Evolutionary conservation across 78 protist genomes (phyloP), one percentile per base, ranked within the genome.

Genomic region (Dictyostelium citrinum): DNA sequence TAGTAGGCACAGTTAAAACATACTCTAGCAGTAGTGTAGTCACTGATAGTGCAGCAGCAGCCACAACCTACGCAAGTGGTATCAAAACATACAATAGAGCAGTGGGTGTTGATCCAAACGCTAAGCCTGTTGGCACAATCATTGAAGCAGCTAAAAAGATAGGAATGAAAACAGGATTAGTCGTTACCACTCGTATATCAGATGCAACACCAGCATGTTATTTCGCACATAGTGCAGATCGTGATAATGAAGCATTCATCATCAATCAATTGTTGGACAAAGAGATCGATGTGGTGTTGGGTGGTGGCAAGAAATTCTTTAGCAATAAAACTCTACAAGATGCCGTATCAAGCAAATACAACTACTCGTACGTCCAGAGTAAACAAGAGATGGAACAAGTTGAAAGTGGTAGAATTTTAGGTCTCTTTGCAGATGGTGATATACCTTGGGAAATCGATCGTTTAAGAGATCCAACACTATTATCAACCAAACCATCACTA

Each of bases 11-110:
- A 0, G 76, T 81, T 9, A 17, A 39, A 17, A 91, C 95, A 14
- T 82, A 55, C 24, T 88, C 93, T 1, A 17, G 27, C 2, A 29
- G 14, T 12, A 31, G 79, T 3, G 7, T 4, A 2, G 91, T 96
- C 0, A 96, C 98, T 1, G 98, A 96, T 41, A 82, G 95, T 51
- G 98, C 98, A 0, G 98, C 98, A 2, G 97, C 95, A 2, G 97
- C 96, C 6, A 96, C 97, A 0, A 96, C 97, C 43, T 96, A 83
- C 35, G 94, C 97, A 4, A 79, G 96, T 24, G 97, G 93, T 12
- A 22, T 76, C 9, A 90, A 95, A 22, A 91, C 97, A 1, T 67
- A 67, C 9, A 96, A 96, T 71, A 31, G 17, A 5, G 91, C 82
- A 45, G 67, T 96, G 29, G 97, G 97, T 51, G 97, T 96, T 9